Conservation (phyloP, 164 flowering plant species). For the Liquidambar formosana region DNA sequence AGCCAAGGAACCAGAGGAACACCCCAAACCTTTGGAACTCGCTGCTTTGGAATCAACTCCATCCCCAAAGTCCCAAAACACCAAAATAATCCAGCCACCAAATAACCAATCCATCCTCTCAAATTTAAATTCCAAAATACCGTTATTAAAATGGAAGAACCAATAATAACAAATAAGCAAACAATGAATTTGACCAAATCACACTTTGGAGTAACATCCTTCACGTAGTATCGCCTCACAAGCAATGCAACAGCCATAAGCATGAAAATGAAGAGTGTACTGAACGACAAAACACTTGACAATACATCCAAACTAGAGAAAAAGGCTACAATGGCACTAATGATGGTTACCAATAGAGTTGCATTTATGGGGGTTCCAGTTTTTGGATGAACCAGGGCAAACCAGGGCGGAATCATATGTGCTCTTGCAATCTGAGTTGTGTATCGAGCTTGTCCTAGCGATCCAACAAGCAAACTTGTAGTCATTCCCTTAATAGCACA, state of each 20-base stretch:
- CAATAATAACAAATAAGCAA: constrained; percentile 39
- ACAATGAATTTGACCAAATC: constrained; percentile 35
- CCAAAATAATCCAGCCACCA: constrained; percentile 48
- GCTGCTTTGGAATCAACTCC: constrained; percentile 46
- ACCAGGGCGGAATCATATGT: constrained; percentile 87
- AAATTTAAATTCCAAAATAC: constrained; percentile 37
- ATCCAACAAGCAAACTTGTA: constrained; percentile 65
- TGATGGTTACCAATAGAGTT: constrained; percentile 47
- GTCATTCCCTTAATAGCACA: constrained; percentile 86
- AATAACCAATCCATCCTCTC: constrained; percentile 62
- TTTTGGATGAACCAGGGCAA: constrained; percentile 77
- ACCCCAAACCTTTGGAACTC: constrained; percentile 68
- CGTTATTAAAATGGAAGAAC: constrained; percentile 52
- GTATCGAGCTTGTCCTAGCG: constrained; percentile 80
- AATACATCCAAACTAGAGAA: constrained; percentile 81
- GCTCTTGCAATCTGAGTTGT: constrained; percentile 84
- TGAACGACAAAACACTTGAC: constrained; percentile 61
- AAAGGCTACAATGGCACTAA: constrained; percentile 46
- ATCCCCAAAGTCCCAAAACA: constrained; percentile 56
- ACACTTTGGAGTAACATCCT: constrained; percentile 38
- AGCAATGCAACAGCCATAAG: constrained; percentile 77
- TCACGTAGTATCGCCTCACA: constrained; percentile 67
- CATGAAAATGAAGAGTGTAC: constrained; percentile 81
- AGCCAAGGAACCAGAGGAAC: constrained; percentile 87
- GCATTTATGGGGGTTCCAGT: constrained; percentile 77